Base-by-base conservation (phyloP, 768 basidiomycete species). In the Russula foetens region DNA sequence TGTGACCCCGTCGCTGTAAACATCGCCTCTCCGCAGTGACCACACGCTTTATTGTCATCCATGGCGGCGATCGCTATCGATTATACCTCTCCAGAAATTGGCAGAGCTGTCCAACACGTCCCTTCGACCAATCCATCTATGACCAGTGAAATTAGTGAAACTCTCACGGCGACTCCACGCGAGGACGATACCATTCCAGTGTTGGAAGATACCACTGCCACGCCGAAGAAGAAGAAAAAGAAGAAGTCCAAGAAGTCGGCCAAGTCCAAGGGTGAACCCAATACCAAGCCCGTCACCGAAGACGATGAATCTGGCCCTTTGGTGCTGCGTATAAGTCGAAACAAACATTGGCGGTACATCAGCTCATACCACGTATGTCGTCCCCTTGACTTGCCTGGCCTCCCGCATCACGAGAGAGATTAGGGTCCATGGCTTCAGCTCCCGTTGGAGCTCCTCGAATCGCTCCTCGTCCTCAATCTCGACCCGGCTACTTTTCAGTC, bases 311-410 rank as follows among this genome's bases (percentile, higher is more conserved):
- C 75, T 38, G 81, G 81, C 47, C 83, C 83, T 17, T 79, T 85
- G 0, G 83, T 88, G 38, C 79, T 94, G 3, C 90, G 88, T 71
- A 94, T 95, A 67, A 90, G 88, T 74, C 82, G 92, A 66, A 93
- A 94, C 76, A 95, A 95, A 72, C 92, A 95, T 68, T 93, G 92
- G 92, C 83, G 85, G 29, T 93, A 92, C 68, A 93, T 94, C 74
- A 91, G 88, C 73, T 91, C 91, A 24, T 92, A 90, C 71, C 90
- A 92, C 71, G 90, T 91, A 75, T 61, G 86, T 84, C 49, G 61
- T 44, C 46, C 65, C 61, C 45, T 56, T 38, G 59, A 21, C 33
- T 43, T 39, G 9, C 35, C 41, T 29, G 19, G 35, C 29, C 55
- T 47, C 21, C 23, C 35, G 21, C 31, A 31, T 50, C 44, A 46